Base-by-base conservation (phyloP, 148 eudicot genomes). In the Pouteria glomerata region DNA sequence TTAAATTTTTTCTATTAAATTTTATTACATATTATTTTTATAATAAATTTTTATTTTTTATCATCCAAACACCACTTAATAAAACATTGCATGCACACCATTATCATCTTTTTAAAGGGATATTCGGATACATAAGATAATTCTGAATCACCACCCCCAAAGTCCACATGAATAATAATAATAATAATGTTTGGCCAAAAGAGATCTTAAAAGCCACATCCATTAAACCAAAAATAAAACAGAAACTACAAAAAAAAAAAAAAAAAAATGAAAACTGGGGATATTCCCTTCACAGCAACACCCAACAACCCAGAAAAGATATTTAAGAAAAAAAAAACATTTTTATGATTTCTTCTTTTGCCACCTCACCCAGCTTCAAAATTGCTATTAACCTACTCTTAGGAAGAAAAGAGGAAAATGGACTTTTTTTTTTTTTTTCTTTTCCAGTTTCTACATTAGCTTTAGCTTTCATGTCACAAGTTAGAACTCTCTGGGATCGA, bases 401-500 rank as follows among this genome's bases (percentile, higher is more conserved):
- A 26, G 31, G 18, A 12, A 63, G 24, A 21, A 63, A n/a, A 4
- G 24, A 23, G 2, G 27, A 62, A 34, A n/a, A n/a, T 0, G 16
- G 15, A 62, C 6, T 3, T 11, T 33, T 24, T 41, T 24, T 16
- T 42, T 7, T 47, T 12, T 14, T 8, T 63, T 19, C 19, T 7
- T 14, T 35, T 61, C 45, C 3, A 27, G 31, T n/a, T 62, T 21
- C 41, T 60, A 60, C 33, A 34, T 19, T 60, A 60, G 64, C 26
- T 59, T 6, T 4, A 14, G 8, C 11, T 11, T 6, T 0, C 8
- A 24, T 12, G 16, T 16, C 27, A 8, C 19, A 45, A n/a, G 42
- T 65, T 66, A 92, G 33, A 92, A 70, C 69, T 92, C 97, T 26
- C 97, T 82, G 1, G 97, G 97, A 79, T 92, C 97, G 30, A 92